These are phyloP conservation scores for Phlyctochytrium planicorne DNA, from an alignment of 192 early-diverging fungal genomes.

Conservation along the genomic window DNA sequence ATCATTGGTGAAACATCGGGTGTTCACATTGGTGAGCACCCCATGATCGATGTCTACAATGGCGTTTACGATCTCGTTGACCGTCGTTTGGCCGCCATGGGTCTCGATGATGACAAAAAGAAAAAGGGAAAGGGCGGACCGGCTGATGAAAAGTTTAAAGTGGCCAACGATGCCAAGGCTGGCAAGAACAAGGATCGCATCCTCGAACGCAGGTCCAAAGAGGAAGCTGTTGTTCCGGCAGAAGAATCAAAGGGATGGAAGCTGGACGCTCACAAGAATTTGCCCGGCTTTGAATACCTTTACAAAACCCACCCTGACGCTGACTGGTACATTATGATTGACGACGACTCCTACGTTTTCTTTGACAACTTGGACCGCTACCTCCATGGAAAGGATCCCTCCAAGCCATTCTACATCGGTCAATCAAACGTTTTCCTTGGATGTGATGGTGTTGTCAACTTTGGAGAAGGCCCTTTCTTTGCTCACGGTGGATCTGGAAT, in stretches of 20 bases:
- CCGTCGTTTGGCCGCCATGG: not conserved
- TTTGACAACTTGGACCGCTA: constrained; percentile 45
- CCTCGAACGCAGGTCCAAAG: not conserved
- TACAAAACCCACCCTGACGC: constrained; percentile 52
- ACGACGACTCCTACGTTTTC: constrained; percentile 63
- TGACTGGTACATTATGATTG: constrained; percentile 63
- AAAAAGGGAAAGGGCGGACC: not conserved
- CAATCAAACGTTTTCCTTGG: constrained; percentile 40
- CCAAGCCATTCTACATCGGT: constrained; percentile 44
- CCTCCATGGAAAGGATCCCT: constrained; percentile 35
- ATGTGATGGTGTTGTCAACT: constrained; percentile 51
- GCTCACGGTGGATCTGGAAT: constrained; percentile 63
- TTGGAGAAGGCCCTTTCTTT: constrained; percentile 44
- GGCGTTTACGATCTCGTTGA: constrained; percentile 30
- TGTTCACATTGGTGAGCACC: constrained; percentile 36
- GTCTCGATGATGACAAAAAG: not conserved
- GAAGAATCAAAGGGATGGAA: constrained; percentile 47
- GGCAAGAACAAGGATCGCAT: not conserved
- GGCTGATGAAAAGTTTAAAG: not conserved
- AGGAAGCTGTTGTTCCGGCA: constrained; percentile 33
- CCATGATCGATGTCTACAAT: constrained; percentile 50
- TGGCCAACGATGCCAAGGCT: not conserved
- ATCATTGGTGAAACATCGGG: constrained; percentile 51
- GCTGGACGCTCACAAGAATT: constrained; percentile 56
- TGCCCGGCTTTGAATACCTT: constrained; percentile 50